A percentile compares a stretch with the other conserved stretches of the same genome.
Conservation (phyloP, 139 green algal genomes). For the Haematococcus lacustris region DNA sequence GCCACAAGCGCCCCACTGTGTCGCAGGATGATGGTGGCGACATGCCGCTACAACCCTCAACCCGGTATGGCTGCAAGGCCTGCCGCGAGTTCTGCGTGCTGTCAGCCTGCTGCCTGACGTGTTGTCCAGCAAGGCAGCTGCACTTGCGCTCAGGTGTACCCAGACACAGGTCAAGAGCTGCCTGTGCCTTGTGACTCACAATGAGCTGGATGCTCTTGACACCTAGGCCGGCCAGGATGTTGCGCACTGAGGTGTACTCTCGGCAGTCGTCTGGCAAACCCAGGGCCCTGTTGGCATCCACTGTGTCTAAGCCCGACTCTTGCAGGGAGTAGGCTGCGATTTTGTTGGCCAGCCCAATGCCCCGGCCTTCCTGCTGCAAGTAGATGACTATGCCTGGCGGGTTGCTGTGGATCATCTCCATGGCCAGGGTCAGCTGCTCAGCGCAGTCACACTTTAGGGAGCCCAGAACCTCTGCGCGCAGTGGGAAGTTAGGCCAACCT, state of each 20-base stretch:
- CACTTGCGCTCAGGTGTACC: too few relatives aligned
- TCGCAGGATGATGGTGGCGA: too few relatives aligned
- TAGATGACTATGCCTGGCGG: constrained; percentile 84
- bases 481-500: too few relatives aligned
- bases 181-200: too few relatives aligned
- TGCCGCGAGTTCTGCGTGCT: too few relatives aligned
- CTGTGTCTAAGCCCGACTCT: constrained; percentile 86
- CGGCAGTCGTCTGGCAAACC: constrained; percentile 87
- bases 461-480: constrained; percentile 76
- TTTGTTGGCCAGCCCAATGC: constrained; percentile 94
- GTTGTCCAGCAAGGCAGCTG: too few relatives aligned
- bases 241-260: constrained; percentile 83
- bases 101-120: too few relatives aligned
- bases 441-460: constrained; percentile 93
- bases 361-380: constrained; percentile 89
- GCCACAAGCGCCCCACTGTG: too few relatives aligned
- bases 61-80: too few relatives aligned
- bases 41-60: too few relatives aligned
- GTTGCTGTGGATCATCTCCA: constrained; percentile 65
- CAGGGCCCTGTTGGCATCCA: constrained; percentile 89
- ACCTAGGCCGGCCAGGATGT: constrained; percentile 80
- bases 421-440: constrained; percentile 79
- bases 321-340: constrained; percentile 92
- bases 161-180: too few relatives aligned
- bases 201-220: constrained; percentile 76